A percentile compares a stretch with the other conserved stretches of the same genome.
Evolutionary conservation across 2,329 filamentous ascomycete species (phyloP).

Genomic region (Colletotrichum sp.): DNA sequence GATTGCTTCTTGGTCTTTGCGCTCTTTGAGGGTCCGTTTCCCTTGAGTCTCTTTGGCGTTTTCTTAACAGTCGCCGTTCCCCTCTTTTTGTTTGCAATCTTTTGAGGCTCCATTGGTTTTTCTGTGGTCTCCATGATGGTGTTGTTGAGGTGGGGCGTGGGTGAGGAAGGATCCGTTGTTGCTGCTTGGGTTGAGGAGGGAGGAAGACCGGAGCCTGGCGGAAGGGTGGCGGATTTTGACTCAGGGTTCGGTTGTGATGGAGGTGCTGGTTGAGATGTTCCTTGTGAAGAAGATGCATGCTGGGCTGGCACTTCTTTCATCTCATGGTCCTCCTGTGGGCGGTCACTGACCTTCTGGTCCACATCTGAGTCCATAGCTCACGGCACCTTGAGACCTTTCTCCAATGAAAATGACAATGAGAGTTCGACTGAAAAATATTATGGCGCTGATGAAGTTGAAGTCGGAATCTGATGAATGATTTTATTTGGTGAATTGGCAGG

Average conservation of each 20-base stretch:
- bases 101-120: slow-evolving; percentile 11
- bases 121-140: slow-evolving; percentile 21
- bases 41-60: slow-evolving; percentile 39
- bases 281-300: background rate
- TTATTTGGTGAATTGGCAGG: background rate
- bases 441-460: background rate
- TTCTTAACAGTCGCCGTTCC: slow-evolving; percentile 49
- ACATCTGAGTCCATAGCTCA: slow-evolving; percentile 3
- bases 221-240: background rate
- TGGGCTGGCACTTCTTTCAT: slow-evolving; percentile 13
- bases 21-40: slow-evolving; percentile 26
- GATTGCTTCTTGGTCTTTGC: slow-evolving; percentile 35
- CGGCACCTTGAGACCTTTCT: background rate
- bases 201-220: background rate
- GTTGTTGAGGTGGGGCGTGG: slow-evolving; percentile 20
- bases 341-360: slow-evolving; percentile 5
- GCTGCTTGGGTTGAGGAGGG: slow-evolving; percentile 29
- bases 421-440: background rate
- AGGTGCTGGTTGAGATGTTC: background rate
- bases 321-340: slow-evolving; percentile 2
- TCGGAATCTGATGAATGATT: background rate
- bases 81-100: slow-evolving; percentile 39
- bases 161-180: slow-evolving; percentile 29
- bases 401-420: background rate
- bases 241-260: background rate